These are phyloP conservation scores for Naganishia randhawae DNA, from an alignment of 768 basidiomycete genomes.

Conservation along the genomic window DNA sequence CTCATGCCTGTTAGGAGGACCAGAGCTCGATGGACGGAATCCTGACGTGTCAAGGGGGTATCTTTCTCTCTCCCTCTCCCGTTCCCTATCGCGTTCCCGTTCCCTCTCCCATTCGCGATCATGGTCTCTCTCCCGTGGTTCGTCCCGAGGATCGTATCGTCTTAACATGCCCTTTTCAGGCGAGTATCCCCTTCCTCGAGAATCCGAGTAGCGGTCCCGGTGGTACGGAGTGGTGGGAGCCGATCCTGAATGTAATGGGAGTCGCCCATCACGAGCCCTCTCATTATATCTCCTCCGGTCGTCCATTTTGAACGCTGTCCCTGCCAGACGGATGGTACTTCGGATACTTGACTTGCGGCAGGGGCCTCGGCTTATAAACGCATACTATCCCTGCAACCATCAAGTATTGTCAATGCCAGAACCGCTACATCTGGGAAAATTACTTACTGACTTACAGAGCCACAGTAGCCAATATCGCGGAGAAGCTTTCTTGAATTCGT, in stretches of 20 bases:
- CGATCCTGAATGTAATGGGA: neutral
- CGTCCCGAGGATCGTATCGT: neutral
- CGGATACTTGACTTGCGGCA: neutral
- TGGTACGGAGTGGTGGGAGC: slow-evolving; percentile 15
- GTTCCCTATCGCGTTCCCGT: slow-evolving; percentile 12
- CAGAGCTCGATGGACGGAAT: slow-evolving; percentile 4
- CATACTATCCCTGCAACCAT: neutral
- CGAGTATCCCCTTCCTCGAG: neutral
- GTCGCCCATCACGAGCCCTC: neutral
- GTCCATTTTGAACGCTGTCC: neutral
- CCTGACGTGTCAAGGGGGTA: slow-evolving; percentile 6
- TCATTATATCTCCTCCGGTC: slow-evolving; percentile 1
- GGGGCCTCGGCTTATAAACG: too few relatives aligned
- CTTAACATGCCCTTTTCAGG: neutral
- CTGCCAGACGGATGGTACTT: neutral
- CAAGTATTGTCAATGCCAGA: neutral
- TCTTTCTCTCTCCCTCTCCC: neutral
- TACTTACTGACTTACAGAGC: neutral
- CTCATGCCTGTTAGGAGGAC: slow-evolving; percentile 1
- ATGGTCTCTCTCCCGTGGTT: neutral
- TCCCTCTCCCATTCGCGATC: slow-evolving; percentile 8
- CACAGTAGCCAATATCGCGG: too few relatives aligned
- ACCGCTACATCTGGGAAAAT: neutral
- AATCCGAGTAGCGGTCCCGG: slow-evolving; percentile 1
- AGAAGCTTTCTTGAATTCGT: neutral